phyloP scores from a whole-genome alignment of 2,329 filamentous ascomycete species.

The Ophiostoma ips region DNA sequence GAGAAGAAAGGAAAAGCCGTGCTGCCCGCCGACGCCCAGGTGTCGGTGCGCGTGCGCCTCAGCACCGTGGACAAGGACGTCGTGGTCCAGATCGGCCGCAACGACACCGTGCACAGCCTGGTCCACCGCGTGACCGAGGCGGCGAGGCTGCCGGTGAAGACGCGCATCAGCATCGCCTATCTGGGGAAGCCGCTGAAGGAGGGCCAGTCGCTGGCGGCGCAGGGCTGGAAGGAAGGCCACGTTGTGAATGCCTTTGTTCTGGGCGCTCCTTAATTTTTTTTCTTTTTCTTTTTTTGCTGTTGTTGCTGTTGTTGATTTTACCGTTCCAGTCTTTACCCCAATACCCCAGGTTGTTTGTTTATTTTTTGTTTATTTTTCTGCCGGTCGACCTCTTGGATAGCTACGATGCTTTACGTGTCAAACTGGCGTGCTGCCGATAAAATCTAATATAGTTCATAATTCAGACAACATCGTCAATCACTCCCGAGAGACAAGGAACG shows the following conservation, averaged over 20 bases:
- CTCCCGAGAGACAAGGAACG: neutral
- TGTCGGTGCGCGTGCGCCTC: constrained; percentile 47
- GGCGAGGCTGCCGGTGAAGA: constrained; percentile 43
- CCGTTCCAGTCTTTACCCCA: neutral
- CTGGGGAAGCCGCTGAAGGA: constrained; percentile 70
- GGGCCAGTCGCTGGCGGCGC: constrained; percentile 44
- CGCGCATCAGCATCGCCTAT: constrained; percentile 59
- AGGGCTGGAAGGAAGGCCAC: constrained; percentile 65
- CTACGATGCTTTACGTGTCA: too few relatives aligned
- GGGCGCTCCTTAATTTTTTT: constrained; percentile 8
- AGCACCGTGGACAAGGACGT: constrained; percentile 56
- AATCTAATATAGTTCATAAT: neutral
- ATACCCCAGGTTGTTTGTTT: neutral
- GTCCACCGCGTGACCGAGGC: constrained; percentile 49
- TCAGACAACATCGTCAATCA: neutral
- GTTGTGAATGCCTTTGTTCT: constrained; percentile 66
- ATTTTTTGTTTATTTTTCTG: neutral
- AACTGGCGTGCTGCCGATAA: too few relatives aligned
- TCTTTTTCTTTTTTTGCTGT: neutral
- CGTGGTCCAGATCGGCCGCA: constrained; percentile 38
- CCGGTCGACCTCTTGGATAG: neutral
- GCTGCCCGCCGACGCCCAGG: constrained; percentile 21
- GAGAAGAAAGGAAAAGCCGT: constrained; percentile 41
- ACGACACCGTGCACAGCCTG: constrained; percentile 51
- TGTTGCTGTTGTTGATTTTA: neutral